A percentile compares a stretch with the other conserved stretches of the same genome.
Evolutionary conservation across 441 rosid genomes (phyloP).

Genomic region (Viola pubescens): DNA sequence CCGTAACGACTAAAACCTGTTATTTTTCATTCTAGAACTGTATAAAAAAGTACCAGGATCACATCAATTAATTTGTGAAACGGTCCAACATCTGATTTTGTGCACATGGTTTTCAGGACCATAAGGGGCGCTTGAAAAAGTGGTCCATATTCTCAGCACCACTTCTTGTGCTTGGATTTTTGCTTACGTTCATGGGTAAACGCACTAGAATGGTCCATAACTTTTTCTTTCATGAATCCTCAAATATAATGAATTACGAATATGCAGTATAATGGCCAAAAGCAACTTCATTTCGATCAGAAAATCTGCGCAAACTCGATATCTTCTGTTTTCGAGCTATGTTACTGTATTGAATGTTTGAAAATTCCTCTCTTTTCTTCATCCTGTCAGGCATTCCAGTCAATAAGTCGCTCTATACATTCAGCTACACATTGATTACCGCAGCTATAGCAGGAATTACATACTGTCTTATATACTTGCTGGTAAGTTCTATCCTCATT

Average conservation of each 20-base stretch:
- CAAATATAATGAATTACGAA: not conserved
- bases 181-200: conserved; percentile 20
- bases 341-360: no score
- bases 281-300: no score
- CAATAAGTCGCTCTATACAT: conserved; percentile 24
- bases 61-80: not conserved
- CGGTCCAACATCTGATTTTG: not conserved
- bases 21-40: not conserved
- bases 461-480: conserved; percentile 17
- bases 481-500: conserved; percentile 17
- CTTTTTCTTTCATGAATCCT: not conserved
- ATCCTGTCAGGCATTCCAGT: conserved; percentile 21
- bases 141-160: conserved; percentile 19
- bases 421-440: conserved; percentile 24
- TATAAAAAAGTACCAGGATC: not conserved
- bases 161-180: conserved; percentile 17
- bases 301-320: no score
- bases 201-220: not conserved
- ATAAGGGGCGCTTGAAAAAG: conserved; percentile 19
- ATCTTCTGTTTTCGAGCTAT: no score
- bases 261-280: no score
- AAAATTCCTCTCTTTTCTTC: not conserved
- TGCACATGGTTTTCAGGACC: conserved; percentile 20
- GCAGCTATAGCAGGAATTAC: conserved; percentile 26
- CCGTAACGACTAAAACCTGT: not conserved